A percentile compares a stretch with the other conserved stretches of the same genome.
Conservation (phyloP, 1,284 basidiomycete genomes). For the Porphyrellus sp. region DNA sequence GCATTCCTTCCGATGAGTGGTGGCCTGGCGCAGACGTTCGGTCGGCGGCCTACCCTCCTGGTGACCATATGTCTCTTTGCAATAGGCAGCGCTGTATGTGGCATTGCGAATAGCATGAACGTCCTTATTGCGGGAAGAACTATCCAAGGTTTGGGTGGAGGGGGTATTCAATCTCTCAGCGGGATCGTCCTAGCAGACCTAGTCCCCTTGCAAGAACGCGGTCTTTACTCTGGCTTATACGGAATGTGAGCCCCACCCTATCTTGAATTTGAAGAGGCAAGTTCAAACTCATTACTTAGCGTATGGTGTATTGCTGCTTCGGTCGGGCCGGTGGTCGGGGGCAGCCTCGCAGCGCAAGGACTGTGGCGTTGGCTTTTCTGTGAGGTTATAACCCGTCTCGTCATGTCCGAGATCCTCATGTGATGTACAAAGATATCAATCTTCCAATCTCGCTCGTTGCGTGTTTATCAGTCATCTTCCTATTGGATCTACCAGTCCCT, state of each 20-base stretch:
- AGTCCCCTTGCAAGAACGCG: constrained; percentile 3
- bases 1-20: constrained; percentile 10
- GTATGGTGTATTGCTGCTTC: constrained; percentile 19
- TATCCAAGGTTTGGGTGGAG: constrained; percentile 5
- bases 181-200: constrained; percentile 4
- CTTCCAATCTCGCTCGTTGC: constrained; percentile 16
- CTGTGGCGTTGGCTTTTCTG: constrained; percentile 45
- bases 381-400: constrained; percentile 7
- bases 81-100: constrained; percentile 4
- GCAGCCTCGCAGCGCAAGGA: constrained; percentile 35
- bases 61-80: constrained; percentile 2
- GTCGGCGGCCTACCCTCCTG: constrained; percentile 1
- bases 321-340: constrained; percentile 38
- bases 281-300: background rate
- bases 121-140: constrained; percentile 2
- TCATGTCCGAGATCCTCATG: background rate
- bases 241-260: background rate
- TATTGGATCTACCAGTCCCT: constrained; percentile 15
- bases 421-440: constrained; percentile 15
- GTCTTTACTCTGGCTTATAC: background rate
- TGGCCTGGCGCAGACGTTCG: constrained; percentile 1
- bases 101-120: background rate
- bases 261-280: background rate
- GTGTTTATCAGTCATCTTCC: background rate
- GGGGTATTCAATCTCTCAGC: constrained; percentile 4